Percentiles rank a stretch among this genome's conserved stretches.
phyloP scores from a whole-genome alignment of 2,329 filamentous ascomycete species.

The Fusarium duplospermum region DNA sequence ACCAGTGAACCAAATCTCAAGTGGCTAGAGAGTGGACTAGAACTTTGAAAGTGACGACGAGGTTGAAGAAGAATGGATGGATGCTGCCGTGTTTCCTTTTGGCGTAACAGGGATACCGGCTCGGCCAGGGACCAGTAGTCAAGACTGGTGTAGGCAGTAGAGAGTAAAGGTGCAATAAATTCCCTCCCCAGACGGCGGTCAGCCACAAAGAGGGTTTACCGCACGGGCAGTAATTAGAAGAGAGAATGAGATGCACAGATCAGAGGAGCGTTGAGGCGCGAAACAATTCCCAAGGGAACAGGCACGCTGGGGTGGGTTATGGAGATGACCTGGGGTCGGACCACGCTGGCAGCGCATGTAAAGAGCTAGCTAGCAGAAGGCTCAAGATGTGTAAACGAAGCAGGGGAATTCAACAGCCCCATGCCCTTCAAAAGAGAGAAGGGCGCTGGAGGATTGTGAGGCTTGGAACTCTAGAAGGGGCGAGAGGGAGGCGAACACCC shows the following conservation, averaged over 20 bases:
- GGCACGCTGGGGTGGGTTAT: constrained; percentile 3
- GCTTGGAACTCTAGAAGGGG: constrained; percentile 24
- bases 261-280: background rate
- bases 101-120: constrained; percentile 37
- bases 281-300: background rate
- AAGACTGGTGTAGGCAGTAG: background rate
- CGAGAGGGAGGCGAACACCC: constrained; percentile 32
- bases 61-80: constrained; percentile 9
- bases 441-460: constrained; percentile 22
- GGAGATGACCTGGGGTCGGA: background rate
- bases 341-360: constrained; percentile 11
- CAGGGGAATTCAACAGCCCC: constrained; percentile 22
- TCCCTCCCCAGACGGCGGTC: constrained; percentile 17
- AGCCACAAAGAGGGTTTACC: constrained; percentile 23
- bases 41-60: constrained; percentile 16
- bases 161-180: constrained; percentile 22
- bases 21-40: constrained; percentile 13
- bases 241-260: background rate
- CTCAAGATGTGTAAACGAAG: constrained; percentile 26
- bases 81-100: constrained; percentile 29
- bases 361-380: constrained; percentile 19
- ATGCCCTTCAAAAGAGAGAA: constrained; percentile 32
- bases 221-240: constrained; percentile 14
- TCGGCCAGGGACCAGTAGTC: constrained; percentile 23
- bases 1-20: constrained; percentile 15